phyloP scores from a whole-genome alignment of 768 basidiomycete genomes.

The Asterophora lycoperdoides region DNA sequence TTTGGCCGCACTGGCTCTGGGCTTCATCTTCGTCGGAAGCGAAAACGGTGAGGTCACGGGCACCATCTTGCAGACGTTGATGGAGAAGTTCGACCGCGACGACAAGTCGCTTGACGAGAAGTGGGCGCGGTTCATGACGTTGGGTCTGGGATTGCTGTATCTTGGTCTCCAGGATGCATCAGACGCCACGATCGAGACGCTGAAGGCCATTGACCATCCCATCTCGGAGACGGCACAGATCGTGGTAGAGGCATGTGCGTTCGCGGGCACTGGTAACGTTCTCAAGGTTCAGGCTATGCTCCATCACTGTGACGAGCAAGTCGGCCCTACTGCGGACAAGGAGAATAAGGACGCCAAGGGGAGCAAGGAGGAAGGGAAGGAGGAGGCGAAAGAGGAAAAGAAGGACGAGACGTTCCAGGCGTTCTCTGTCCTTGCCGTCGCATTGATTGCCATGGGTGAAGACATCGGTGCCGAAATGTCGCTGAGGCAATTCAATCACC shows the following conservation, averaged over 20 bases:
- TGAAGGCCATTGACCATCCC: constrained; percentile 91
- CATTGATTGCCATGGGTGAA: constrained; percentile 96
- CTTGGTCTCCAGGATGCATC: constrained; percentile 93
- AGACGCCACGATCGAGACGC: constrained; percentile 89
- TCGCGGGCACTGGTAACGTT: constrained; percentile 93
- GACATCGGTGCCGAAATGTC: constrained; percentile 98
- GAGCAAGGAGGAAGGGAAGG: constrained; percentile 57
- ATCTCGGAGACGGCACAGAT: constrained; percentile 89
- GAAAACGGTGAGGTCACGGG: constrained; percentile 90
- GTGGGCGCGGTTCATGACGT: constrained; percentile 87
- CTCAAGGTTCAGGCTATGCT: constrained; percentile 89
- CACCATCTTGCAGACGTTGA: constrained; percentile 85
- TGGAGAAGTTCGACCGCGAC: constrained; percentile 67
- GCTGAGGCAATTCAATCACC: constrained; percentile 94
- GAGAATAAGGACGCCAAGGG: constrained; percentile 41
- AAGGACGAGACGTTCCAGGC: constrained; percentile 81
- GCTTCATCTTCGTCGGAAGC: constrained; percentile 94
- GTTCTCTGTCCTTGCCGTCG: constrained; percentile 90
- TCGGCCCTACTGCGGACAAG: constrained; percentile 60
- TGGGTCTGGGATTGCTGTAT: constrained; percentile 88
- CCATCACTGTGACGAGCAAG: constrained; percentile 90
- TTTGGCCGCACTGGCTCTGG: constrained; percentile 82
- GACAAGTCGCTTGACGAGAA: constrained; percentile 82
- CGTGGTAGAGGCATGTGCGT: constrained; percentile 90
- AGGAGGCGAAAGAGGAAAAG: constrained; percentile 40